Percentiles rank a stretch among this genome's conserved stretches.
Evolutionary conservation across 2,329 filamentous ascomycete species (phyloP).

Genomic region (Stagonosporopsis chrysanthemi): DNA sequence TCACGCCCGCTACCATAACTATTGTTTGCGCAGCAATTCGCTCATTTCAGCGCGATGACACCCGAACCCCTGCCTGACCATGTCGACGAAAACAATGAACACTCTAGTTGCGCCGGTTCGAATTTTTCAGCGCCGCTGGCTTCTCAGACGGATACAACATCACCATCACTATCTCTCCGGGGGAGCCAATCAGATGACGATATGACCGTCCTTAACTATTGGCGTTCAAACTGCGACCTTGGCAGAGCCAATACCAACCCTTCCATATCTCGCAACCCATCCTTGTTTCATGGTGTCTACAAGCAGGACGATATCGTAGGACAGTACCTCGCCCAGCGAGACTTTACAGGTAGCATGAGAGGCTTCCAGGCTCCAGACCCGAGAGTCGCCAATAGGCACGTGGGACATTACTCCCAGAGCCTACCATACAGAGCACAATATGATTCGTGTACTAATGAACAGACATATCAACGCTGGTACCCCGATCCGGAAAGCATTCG

Average conservation of each 20-base stretch:
- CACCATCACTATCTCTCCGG: not conserved
- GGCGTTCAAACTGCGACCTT: not conserved
- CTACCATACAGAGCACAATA: not conserved
- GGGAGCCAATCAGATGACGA: not conserved
- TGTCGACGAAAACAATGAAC: not conserved
- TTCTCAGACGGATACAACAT: conserved; percentile 6
- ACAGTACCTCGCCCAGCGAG: conserved; percentile 3
- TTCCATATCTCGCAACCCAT: not conserved
- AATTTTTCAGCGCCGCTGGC: not conserved
- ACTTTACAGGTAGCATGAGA: not conserved
- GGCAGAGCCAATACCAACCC: not conserved
- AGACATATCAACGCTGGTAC: conserved; percentile 4
- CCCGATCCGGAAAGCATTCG: conserved; percentile 32
- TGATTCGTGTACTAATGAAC: conserved; percentile 6
- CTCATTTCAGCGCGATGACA: not conserved
- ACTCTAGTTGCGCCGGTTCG: not conserved
- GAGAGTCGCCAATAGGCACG: not conserved
- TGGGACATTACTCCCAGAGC: not conserved
- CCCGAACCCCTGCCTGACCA: not conserved
- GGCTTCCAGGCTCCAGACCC: not conserved
- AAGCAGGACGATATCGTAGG: conserved; percentile 3
- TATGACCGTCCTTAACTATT: not conserved
- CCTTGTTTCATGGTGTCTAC: not conserved
- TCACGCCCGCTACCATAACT: too few relatives aligned
- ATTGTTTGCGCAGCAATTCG: not conserved